Percentiles rank a stretch among this genome's conserved stretches.
phyloP scores from a whole-genome alignment of 768 basidiomycete genomes.

The Lentinula sp. region DNA sequence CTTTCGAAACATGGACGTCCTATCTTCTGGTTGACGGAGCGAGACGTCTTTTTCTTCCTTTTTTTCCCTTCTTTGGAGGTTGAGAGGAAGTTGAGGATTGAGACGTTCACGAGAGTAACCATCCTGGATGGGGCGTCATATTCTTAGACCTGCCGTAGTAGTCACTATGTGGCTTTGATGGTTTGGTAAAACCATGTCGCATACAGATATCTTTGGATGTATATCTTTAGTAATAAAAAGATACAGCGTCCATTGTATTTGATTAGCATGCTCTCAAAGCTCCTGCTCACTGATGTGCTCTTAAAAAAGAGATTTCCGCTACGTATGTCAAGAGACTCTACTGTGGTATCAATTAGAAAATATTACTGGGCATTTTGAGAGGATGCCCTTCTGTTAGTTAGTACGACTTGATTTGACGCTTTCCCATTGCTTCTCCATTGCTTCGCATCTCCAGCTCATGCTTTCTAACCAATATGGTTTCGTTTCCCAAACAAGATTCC shows the following conservation, averaged over 20 bases:
- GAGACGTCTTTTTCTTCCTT: conserved; percentile 37
- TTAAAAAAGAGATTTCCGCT: no score
- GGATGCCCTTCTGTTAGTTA: no score
- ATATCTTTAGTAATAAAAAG: no score
- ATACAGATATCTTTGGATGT: conserved; percentile 31
- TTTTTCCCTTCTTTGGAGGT: conserved; percentile 16
- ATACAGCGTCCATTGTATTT: no score
- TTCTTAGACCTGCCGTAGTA: conserved; percentile 66
- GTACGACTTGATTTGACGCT: no score
- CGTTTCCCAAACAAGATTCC: no score
- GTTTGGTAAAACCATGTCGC: conserved; percentile 80
- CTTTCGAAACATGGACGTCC: conserved; percentile 54
- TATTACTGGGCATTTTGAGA: no score
- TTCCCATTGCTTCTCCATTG: no score
- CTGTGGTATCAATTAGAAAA: no score
- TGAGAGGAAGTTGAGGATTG: not conserved
- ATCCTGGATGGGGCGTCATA: conserved; percentile 61
- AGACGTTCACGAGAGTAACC: conserved; percentile 47
- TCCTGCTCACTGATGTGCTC: not conserved
- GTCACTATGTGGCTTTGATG: conserved; percentile 80
- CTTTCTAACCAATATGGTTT: no score
- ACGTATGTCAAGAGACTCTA: no score
- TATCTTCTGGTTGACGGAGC: conserved; percentile 73
- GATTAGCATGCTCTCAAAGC: not conserved
- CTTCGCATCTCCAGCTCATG: no score